phyloP scores from a whole-genome alignment of 2,329 filamentous ascomycete species.

The Penicillium concentricum region DNA sequence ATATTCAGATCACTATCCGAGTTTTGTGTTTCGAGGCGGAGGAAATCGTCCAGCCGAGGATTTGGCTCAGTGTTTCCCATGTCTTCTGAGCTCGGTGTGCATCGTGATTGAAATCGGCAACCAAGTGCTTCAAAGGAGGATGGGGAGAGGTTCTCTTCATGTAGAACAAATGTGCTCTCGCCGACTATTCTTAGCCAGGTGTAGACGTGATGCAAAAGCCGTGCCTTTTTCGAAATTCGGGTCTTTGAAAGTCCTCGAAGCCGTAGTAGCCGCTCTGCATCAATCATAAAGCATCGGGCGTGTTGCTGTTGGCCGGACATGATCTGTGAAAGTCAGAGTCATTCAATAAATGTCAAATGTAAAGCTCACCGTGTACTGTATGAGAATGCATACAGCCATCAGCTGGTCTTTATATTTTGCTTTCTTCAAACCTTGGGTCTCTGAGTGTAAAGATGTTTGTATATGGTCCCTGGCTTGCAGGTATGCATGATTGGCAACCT shows the following conservation, averaged over 20 bases:
- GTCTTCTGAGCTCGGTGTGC: background rate
- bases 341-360: background rate
- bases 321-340: constrained; percentile 18
- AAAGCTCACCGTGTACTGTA: constrained; percentile 33
- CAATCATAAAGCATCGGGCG: constrained; percentile 38
- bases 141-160: constrained; percentile 26
- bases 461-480: constrained; percentile 33
- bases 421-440: constrained; percentile 29
- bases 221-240: constrained; percentile 37
- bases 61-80: constrained; percentile 19
- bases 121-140: constrained; percentile 23
- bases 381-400: constrained; percentile 36
- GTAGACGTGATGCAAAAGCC: constrained; percentile 42
- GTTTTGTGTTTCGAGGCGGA: constrained; percentile 35
- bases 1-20: constrained; percentile 42
- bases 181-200: constrained; percentile 40
- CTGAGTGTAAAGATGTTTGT: constrained; percentile 30
- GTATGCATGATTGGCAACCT: constrained; percentile 25
- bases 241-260: constrained; percentile 37
- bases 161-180: constrained; percentile 36
- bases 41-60: constrained; percentile 41
- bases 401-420: constrained; percentile 43
- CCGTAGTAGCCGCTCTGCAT: constrained; percentile 40
- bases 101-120: constrained; percentile 3
- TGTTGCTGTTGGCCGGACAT: constrained; percentile 32